Percentiles rank a stretch among this genome's conserved stretches.
Evolutionary conservation across 768 basidiomycete genomes (phyloP).

Genomic region (Tulasnella sp.): DNA sequence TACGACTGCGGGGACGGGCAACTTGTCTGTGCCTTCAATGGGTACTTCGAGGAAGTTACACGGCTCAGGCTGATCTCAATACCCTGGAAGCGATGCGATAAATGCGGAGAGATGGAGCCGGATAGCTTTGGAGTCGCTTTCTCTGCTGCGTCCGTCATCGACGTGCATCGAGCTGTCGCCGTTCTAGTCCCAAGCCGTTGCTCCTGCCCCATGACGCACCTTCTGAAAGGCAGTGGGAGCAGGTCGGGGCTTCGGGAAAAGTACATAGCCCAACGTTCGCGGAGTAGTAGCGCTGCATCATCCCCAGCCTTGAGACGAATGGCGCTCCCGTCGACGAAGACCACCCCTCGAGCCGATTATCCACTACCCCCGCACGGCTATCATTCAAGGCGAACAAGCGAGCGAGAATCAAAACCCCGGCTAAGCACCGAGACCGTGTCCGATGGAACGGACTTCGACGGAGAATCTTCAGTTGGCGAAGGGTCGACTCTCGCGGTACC

Average conservation of each 20-base stretch:
- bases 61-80: slow-evolving; percentile 50
- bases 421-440: slow-evolving; percentile 16
- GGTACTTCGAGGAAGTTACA: slow-evolving; percentile 44
- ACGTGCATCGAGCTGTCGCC: slow-evolving; percentile 52
- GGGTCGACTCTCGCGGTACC: neutral
- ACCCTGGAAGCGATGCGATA: slow-evolving; percentile 44
- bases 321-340: neutral
- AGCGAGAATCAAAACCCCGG: slow-evolving; percentile 43
- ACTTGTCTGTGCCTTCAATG: slow-evolving; percentile 32
- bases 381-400: slow-evolving; percentile 60
- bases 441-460: slow-evolving; percentile 6
- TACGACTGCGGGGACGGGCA: neutral
- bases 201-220: slow-evolving; percentile 38
- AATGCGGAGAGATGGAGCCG: slow-evolving; percentile 55
- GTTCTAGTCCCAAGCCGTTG: slow-evolving; percentile 51
- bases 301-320: slow-evolving; percentile 30
- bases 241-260: slow-evolving; percentile 3
- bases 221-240: slow-evolving; percentile 4
- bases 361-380: slow-evolving; percentile 74
- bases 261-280: slow-evolving; percentile 30
- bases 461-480: neutral
- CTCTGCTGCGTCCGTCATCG: slow-evolving; percentile 51
- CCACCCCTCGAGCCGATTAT: slow-evolving; percentile 35
- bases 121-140: slow-evolving; percentile 57
- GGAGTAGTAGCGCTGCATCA: slow-evolving; percentile 45